These are phyloP conservation scores for Eutypella sp. DNA, from an alignment of 2,329 filamentous ascomycete genomes.

Conservation along the genomic window DNA sequence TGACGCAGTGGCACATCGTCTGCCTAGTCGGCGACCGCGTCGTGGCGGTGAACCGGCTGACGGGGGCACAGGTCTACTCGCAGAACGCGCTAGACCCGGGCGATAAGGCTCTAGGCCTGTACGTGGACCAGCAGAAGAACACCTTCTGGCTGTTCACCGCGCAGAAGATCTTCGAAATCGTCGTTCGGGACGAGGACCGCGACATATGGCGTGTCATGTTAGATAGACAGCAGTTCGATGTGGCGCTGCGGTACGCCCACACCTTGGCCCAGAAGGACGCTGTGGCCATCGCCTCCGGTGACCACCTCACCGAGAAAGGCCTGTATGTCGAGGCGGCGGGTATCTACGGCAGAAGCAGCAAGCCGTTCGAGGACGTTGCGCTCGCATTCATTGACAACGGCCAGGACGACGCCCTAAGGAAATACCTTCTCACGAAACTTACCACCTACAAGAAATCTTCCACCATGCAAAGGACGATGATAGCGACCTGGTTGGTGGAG, in stretches of 20 bases:
- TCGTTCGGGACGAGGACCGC: slow-evolving; percentile 82
- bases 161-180: slow-evolving; percentile 89
- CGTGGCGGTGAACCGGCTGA: slow-evolving; percentile 80
- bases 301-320: slow-evolving; percentile 76
- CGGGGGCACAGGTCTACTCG: slow-evolving; percentile 80
- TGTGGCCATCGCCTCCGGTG: slow-evolving; percentile 86
- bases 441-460: slow-evolving; percentile 74
- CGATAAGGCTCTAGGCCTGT: slow-evolving; percentile 75
- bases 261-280: slow-evolving; percentile 79
- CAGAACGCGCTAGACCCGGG: slow-evolving; percentile 78
- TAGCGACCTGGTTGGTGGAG: slow-evolving; percentile 91
- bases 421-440: slow-evolving; percentile 83
- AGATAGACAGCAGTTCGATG: slow-evolving; percentile 79
- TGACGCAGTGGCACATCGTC: slow-evolving; percentile 93
- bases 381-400: slow-evolving; percentile 84
- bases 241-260: slow-evolving; percentile 79
- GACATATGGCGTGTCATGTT: slow-evolving; percentile 96
- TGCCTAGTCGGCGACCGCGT: slow-evolving; percentile 77
- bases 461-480: slow-evolving; percentile 91
- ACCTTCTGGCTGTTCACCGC: slow-evolving; percentile 96
- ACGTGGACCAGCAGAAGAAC: slow-evolving; percentile 88
- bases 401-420: slow-evolving; percentile 84
- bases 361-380: slow-evolving; percentile 94
- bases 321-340: slow-evolving; percentile 81
- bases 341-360: slow-evolving; percentile 92